Conservation (phyloP, 2,329 filamentous ascomycete species). For the Xylariaceae sp. region DNA sequence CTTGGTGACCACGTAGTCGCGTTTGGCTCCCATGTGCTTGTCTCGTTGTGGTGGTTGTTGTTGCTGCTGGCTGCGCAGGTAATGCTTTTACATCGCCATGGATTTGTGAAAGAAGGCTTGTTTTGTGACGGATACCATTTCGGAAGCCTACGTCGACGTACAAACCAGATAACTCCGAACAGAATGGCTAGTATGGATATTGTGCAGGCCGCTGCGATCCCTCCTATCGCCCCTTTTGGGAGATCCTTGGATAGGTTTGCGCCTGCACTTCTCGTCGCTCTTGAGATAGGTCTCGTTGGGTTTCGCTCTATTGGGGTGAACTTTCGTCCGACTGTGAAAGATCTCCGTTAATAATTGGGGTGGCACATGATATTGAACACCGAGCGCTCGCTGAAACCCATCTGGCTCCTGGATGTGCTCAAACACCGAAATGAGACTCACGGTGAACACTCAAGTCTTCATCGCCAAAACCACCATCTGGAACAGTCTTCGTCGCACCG, state of each 20-base stretch:
- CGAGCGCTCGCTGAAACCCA: too few species aligned
- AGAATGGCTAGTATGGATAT: conserved; percentile 29
- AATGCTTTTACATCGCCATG: not conserved
- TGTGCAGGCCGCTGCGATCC: conserved; percentile 40
- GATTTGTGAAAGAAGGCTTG: not conserved
- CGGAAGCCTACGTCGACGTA: conserved; percentile 24
- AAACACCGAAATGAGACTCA: not conserved
- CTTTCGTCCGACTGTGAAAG: conserved; percentile 46
- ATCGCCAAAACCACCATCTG: conserved; percentile 48
- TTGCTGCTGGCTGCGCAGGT: not conserved
- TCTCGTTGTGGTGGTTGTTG: not conserved
- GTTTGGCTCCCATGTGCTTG: too few species aligned
- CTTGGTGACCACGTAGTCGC: not conserved
- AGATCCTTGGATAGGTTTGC: conserved; percentile 23
- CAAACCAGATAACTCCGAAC: conserved; percentile 30
- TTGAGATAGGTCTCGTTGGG: conserved; percentile 42
- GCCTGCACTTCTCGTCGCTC: conserved; percentile 24
- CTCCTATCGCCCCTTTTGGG: conserved; percentile 33
- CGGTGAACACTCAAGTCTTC: conserved; percentile 46
- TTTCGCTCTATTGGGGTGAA: conserved; percentile 45
- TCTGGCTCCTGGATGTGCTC: too few species aligned
- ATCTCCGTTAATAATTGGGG: not conserved
- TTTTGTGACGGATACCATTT: not conserved
- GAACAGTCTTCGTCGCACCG: conserved; percentile 51
- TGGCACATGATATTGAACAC: too few species aligned